Base-by-base conservation (phyloP, 2,329 filamentous ascomycete species). In the Cercospora canescens region DNA sequence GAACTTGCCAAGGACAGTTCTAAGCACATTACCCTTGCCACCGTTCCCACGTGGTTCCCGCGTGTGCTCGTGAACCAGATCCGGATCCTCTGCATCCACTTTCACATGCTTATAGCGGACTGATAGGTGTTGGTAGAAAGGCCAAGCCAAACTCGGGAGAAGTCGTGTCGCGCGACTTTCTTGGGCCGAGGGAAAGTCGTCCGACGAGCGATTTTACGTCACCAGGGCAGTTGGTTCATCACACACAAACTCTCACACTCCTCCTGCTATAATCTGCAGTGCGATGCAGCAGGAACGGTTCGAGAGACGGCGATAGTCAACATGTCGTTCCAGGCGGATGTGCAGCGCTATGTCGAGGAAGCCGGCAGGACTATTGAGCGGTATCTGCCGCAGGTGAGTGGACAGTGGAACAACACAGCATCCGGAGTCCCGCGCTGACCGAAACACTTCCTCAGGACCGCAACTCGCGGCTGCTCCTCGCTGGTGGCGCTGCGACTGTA, bases 381-480 rank as follows among this genome's bases (percentile, higher is more conserved):
- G 32, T 62, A 62, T 56, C 35, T 62, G 48, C 60, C 60, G 37
- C 48, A 62, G 50, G 60, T 62, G 26, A 62, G 60, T 52, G 30
- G 9, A 24, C 2, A 4, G 52, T n/a, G 2, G 4, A 24, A 5
- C 28, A n/a, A 21, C 16, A 56, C 52, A 16, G 11, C 26, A 45
- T 24, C 60, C 50, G 18, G 21, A n/a, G 24, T 26, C 7, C 12
- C 32, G 32, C 21, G 35, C 32, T 54, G 34, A 34, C 48, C 30
- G 32, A n/a, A 41, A 41, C 14, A 32, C 21, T 30, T 18, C 65
- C 62, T 26, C 37, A 67, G 45, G 65, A 71, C 65, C 70, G 68
- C 58, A 68, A 66, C 37, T 63, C 39, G 24, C 66, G 67, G 12
- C 58, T 71, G 21, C 26, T 69, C 24, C 63, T 71, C 11, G 64